A percentile compares a stretch with the other conserved stretches of the same genome.
Evolutionary conservation across 2,329 filamentous ascomycete genomes (phyloP).

Genomic region (Drechslerella stenobrocha): DNA sequence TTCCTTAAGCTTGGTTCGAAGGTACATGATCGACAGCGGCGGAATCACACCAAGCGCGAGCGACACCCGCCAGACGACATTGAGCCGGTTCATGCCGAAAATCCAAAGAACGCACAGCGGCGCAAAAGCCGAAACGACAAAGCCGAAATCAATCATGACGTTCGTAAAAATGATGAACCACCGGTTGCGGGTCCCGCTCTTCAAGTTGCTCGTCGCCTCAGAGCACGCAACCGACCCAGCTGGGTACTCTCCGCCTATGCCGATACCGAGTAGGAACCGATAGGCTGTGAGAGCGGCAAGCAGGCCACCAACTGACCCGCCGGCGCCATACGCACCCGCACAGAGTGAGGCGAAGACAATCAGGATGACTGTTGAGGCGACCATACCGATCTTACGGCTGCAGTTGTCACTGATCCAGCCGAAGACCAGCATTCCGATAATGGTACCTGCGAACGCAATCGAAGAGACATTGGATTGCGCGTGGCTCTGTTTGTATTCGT

Average conservation of each 20-base stretch:
- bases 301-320: conserved; percentile 70
- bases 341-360: conserved; percentile 81
- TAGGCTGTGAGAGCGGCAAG: conserved; percentile 57
- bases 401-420: conserved; percentile 81
- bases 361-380: conserved; percentile 79
- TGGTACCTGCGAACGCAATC: conserved; percentile 82
- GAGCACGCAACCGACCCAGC: conserved; percentile 81
- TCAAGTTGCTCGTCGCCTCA: conserved; percentile 81
- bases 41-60: conserved; percentile 79
- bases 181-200: conserved; percentile 76
- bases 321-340: conserved; percentile 72
- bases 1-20: conserved; percentile 74
- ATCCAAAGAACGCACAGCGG: conserved; percentile 69
- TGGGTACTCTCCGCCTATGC: conserved; percentile 82
- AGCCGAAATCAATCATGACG: conserved; percentile 81
- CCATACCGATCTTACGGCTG: conserved; percentile 79
- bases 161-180: conserved; percentile 94
- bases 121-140: conserved; percentile 77
- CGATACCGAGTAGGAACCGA: conserved; percentile 63
- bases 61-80: conserved; percentile 78
- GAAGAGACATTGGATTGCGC: conserved; percentile 75
- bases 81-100: conserved; percentile 65
- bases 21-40: conserved; percentile 69
- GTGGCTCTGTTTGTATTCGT: conserved; percentile 68
- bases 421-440: conserved; percentile 56